phyloP scores from a whole-genome alignment of 441 rosid genomes.

The Erodium trifolium region DNA sequence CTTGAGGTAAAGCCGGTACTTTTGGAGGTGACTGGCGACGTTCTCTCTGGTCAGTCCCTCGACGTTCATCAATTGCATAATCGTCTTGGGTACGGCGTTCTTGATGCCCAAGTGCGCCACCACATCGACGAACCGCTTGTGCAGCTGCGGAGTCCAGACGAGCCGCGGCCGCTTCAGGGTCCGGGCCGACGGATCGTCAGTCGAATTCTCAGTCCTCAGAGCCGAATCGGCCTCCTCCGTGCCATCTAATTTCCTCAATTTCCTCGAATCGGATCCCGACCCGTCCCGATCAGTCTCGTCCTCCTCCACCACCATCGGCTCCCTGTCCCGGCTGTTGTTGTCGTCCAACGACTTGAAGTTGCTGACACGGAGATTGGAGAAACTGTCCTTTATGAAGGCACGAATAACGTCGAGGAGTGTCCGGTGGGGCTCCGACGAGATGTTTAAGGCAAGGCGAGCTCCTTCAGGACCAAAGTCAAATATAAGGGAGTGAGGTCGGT shows the following conservation, averaged over 20 bases:
- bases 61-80: constrained; percentile 63
- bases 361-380: constrained; percentile 45
- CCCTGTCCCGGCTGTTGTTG: too few species aligned
- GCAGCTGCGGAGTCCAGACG: constrained; percentile 98
- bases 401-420: constrained; percentile 54
- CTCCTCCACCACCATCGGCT: constrained; percentile 30
- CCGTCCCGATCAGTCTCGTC: constrained; percentile 23
- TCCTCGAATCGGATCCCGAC: constrained; percentile 51
- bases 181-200: constrained; percentile 47
- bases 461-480: too few species aligned
- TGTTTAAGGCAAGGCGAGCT: constrained; percentile 87
- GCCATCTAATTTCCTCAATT: constrained; percentile 41
- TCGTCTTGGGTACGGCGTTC: constrained; percentile 54
- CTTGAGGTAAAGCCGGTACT: constrained; percentile 77
- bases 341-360: constrained; percentile 20
- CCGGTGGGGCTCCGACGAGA: constrained; percentile 52
- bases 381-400: constrained; percentile 57
- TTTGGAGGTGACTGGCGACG: constrained; percentile 93
- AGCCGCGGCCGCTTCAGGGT: constrained; percentile 66
- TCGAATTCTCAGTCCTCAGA: constrained; percentile 28
- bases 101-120: constrained; percentile 79
- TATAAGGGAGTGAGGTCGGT: too few species aligned
- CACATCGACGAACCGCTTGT: constrained; percentile 93
- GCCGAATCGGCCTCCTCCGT: constrained; percentile 59
- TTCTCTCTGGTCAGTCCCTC: constrained; percentile 90